These are phyloP conservation scores for Litchi chinensis DNA, from an alignment of 345 rosid genomes.

Conservation along the genomic window DNA sequence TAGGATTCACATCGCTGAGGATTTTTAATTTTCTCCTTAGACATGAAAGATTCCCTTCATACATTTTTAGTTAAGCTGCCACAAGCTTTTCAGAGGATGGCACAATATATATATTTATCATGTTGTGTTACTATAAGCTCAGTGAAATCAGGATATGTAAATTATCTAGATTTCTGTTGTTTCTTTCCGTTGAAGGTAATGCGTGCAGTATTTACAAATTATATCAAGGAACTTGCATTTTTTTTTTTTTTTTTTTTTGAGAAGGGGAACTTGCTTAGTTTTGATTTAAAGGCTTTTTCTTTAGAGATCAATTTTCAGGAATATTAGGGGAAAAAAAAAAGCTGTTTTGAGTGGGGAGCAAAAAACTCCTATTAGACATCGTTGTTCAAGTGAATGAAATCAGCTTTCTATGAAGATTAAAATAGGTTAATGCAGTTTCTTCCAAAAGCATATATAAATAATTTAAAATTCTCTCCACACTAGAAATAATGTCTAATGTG, in stretches of 20 bases:
- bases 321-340: too few species aligned
- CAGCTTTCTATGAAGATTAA: too few species aligned
- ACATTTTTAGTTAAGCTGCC: constrained; percentile 29
- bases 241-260: too few species aligned
- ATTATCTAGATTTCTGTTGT: constrained; percentile 25
- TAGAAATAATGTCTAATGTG: too few species aligned
- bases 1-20: constrained; percentile 24
- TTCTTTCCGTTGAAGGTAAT: background rate
- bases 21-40: constrained; percentile 13
- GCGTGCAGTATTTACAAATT: background rate
- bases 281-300: background rate
- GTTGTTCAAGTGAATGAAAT: too few species aligned
- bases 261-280: background rate
- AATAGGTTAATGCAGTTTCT: too few species aligned
- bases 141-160: constrained; percentile 35
- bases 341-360: too few species aligned
- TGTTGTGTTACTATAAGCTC: constrained; percentile 19
- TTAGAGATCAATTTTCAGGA: background rate
- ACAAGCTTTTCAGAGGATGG: constrained; percentile 40
- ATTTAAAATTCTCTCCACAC: too few species aligned
- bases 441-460: too few species aligned
- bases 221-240: background rate
- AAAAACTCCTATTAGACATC: too few species aligned
- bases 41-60: constrained; percentile 21
- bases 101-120: constrained; percentile 24